These are phyloP conservation scores for Plasmodium blacklocki DNA, from an alignment of 169 alveolate species.

Conservation along the genomic window DNA sequence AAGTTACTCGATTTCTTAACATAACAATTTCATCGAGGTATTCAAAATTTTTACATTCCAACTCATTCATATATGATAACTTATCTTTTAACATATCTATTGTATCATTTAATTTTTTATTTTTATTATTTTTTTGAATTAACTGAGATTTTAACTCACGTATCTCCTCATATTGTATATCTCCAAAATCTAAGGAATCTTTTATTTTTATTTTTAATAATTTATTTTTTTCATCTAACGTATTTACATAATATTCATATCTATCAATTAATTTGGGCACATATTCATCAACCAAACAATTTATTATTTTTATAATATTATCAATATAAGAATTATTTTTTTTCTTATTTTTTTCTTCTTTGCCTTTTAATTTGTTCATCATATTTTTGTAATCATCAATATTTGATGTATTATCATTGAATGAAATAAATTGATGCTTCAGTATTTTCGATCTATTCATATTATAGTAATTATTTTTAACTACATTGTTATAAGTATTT, in stretches of 20 bases:
- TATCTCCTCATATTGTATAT: conserved; percentile 66
- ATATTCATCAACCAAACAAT: conserved; percentile 61
- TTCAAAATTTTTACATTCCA: conserved; percentile 64
- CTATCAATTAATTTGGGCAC: conserved; percentile 69
- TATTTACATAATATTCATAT: conserved; percentile 65
- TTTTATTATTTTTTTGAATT: conserved; percentile 61
- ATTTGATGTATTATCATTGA: conserved; percentile 41
- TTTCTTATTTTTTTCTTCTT: conserved; percentile 33
- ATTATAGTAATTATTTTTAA: no score
- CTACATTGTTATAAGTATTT: no score
- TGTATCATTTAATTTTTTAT: conserved; percentile 61
- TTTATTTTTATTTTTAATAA: conserved; percentile 47
- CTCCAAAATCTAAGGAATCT: conserved; percentile 66
- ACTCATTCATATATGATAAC: conserved; percentile 33
- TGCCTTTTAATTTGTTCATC: conserved; percentile 46
- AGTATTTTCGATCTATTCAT: conserved; percentile 44
- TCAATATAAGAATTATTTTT: conserved; percentile 40
- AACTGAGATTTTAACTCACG: conserved; percentile 47
- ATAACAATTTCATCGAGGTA: conserved; percentile 66
- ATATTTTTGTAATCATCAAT: conserved; percentile 42
- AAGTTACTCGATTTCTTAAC: conserved; percentile 52
- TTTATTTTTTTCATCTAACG: conserved; percentile 66
- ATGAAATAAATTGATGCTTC: conserved; percentile 16
- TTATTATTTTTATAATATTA: conserved; percentile 61
- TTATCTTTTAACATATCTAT: conserved; percentile 50